Percentiles rank a stretch among this genome's conserved stretches.
Evolutionary conservation across 164 flowering plant genomes (phyloP).

Genomic region (Piper longum): DNA sequence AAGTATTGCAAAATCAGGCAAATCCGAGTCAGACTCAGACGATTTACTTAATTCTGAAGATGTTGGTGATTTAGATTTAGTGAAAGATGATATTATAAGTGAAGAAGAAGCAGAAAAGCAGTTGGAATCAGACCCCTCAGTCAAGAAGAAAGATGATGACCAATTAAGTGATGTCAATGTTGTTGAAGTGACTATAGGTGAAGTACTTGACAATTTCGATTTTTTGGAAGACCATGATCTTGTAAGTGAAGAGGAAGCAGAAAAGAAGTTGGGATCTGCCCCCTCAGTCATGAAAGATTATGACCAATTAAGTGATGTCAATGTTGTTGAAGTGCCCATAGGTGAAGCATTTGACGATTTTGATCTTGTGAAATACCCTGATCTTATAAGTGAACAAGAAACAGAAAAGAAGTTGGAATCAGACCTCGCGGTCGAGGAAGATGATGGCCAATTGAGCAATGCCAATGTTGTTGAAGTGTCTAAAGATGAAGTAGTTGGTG

Average conservation of each 20-base stretch:
- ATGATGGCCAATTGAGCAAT: neutral
- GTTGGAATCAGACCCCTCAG: slow-evolving; percentile 11
- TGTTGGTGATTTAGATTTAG: slow-evolving; percentile 30
- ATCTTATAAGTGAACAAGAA: no score
- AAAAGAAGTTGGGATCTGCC: slow-evolving; percentile 11
- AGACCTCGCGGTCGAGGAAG: neutral
- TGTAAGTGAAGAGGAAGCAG: slow-evolving; percentile 17
- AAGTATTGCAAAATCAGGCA: slow-evolving; percentile 5
- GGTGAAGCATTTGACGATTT: no score
- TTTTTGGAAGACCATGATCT: slow-evolving; percentile 33
- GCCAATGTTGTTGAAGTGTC: neutral
- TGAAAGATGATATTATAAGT: slow-evolving; percentile 23
- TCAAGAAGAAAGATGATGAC: neutral
- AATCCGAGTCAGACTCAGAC: slow-evolving; percentile 8
- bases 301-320: neutral
- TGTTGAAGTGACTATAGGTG: slow-evolving; percentile 3
- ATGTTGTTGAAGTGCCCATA: neutral
- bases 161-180: slow-evolving; percentile 8
- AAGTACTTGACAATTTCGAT: slow-evolving; percentile 23
- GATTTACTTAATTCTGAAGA: slow-evolving; percentile 22
- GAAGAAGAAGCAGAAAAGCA: slow-evolving; percentile 23
- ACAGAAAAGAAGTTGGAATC: neutral
- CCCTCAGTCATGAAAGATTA: slow-evolving; percentile 5
- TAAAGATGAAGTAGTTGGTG: neutral
- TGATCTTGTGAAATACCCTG: no score